Base-by-base conservation (phyloP, 768 basidiomycete genomes). In the Leccinellum albellum region DNA sequence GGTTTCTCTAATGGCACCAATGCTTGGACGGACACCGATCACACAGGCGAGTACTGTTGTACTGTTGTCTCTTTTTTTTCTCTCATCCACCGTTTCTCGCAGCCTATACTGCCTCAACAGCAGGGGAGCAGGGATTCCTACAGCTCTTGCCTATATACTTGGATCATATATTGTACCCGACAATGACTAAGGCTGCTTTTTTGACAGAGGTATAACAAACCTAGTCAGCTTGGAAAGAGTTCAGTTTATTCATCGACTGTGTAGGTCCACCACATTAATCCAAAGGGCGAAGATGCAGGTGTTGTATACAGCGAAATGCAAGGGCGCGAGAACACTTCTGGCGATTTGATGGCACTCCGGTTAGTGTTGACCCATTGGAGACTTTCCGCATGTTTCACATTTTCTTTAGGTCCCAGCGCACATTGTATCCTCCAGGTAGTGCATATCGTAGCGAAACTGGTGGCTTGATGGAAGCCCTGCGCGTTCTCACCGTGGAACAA, bases 221-320 rank as follows among this genome's bases (percentile, higher is more conserved):
- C 46, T 40, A 5, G 44, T 40, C 8, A 51, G 35, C 45, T 32
- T 31, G 13, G 21, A 37, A 50, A 48, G 35, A 48, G 14, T 59
- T 23, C 55, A 45, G 40, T 23, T 63, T 45, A 33, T 21, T 65
- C 44, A 33, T n/a, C 17, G 26, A n/a, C n/a, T 33, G 58, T 42
- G 10, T 62, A 91, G 89, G 88, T 99, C n/a, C 92, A 98, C 71
- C 94, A 98, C 72, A 85, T 98, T 61, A 90, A 98, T 70, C 82
- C 82, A 2, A 85, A 91, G 66, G 96, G 94, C 8, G 84, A 95
- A 64, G 85, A 98, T 66, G 89, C 91, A 15, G 97, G 97, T 35
- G 97, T 99, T 1, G 96, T 98, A 10, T 98, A 97, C 72, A 90
- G 89, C 66, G 91, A 94, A 75, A 97, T 97, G 94, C 92, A 95